phyloP scores from a whole-genome alignment of 768 basidiomycete genomes.

The Boletus vermiculosoides region DNA sequence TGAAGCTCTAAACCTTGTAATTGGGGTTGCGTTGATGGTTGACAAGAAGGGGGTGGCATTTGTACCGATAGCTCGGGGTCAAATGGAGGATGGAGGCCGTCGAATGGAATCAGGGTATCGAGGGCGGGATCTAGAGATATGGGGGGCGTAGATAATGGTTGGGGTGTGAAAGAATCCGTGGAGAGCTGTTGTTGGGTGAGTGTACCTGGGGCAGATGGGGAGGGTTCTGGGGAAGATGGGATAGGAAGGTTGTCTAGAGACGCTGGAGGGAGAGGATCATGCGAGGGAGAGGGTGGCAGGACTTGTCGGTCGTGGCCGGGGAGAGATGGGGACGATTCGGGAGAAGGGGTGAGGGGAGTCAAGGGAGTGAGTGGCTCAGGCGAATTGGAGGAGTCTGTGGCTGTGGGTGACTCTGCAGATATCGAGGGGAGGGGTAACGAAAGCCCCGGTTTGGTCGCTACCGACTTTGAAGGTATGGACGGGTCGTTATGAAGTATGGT shows the following conservation, averaged over 20 bases:
- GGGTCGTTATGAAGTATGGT: background rate
- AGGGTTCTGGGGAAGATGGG: background rate
- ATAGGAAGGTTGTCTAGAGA: slow-evolving; percentile 6
- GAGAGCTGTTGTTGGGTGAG: background rate
- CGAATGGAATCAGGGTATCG: slow-evolving; percentile 30
- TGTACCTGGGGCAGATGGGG: background rate
- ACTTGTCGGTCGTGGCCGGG: slow-evolving; percentile 28
- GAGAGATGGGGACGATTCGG: slow-evolving; percentile 21
- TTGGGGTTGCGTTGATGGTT: slow-evolving; percentile 10
- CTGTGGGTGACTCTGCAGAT: background rate
- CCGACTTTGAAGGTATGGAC: background rate
- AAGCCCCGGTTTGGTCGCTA: background rate
- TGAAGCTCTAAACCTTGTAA: slow-evolving; percentile 24
- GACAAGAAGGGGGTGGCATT: slow-evolving; percentile 10
- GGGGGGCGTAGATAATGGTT: slow-evolving; percentile 2
- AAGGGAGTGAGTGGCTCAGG: slow-evolving; percentile 20
- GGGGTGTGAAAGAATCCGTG: slow-evolving; percentile 1
- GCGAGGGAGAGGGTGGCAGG: slow-evolving; percentile 3
- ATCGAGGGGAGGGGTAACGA: slow-evolving; percentile 1
- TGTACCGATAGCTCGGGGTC: slow-evolving; percentile 20
- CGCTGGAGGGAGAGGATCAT: slow-evolving; percentile 5
- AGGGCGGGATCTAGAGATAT: slow-evolving; percentile 22
- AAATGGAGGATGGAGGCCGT: slow-evolving; percentile 20
- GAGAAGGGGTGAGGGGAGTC: slow-evolving; percentile 24
- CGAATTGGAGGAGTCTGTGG: background rate